A percentile compares a stretch with the other conserved stretches of the same genome.
Conservation (phyloP, 441 rosid species). For the Viola pubescens region DNA sequence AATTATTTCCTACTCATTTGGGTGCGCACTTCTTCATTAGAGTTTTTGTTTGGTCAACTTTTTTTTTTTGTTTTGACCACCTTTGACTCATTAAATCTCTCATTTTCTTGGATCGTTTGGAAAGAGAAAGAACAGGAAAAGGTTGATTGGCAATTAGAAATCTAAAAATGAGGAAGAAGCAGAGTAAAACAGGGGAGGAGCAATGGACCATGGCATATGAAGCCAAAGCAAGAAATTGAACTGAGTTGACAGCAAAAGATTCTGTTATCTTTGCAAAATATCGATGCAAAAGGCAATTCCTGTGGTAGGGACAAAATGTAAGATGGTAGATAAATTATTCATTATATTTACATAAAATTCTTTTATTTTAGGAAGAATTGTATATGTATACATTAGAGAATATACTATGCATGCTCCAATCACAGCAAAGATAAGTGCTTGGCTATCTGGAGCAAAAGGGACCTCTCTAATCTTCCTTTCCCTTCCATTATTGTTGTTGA, state of each 20-base stretch:
- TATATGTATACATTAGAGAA: too few species aligned
- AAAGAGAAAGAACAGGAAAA: too few species aligned
- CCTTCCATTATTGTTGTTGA: too few species aligned
- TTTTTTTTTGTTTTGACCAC: constrained; percentile 28
- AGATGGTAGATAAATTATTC: constrained; percentile 9
- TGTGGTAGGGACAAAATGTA: neutral
- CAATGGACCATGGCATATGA: neutral
- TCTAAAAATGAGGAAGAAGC: constrained; percentile 1
- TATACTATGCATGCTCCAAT: too few species aligned
- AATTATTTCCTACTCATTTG: constrained; percentile 54
- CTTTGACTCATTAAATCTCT: constrained; percentile 10
- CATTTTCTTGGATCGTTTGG: too few species aligned
- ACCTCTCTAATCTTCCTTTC: too few species aligned
- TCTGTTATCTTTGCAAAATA: constrained; percentile 4
- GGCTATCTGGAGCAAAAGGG: too few species aligned
- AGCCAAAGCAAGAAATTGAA: constrained; percentile 8
- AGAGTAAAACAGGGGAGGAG: neutral
- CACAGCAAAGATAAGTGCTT: too few species aligned
- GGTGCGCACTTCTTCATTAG: constrained; percentile 19
- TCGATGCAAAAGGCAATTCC: neutral
- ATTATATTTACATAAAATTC: neutral
- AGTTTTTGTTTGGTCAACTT: constrained; percentile 29
- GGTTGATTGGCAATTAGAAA: constrained; percentile 10
- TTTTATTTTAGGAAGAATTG: too few species aligned
- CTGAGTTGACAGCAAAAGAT: constrained; percentile 12